phyloP scores from a whole-genome alignment of 1,139 yeast species.

The Sugiyamaella novakii region DNA sequence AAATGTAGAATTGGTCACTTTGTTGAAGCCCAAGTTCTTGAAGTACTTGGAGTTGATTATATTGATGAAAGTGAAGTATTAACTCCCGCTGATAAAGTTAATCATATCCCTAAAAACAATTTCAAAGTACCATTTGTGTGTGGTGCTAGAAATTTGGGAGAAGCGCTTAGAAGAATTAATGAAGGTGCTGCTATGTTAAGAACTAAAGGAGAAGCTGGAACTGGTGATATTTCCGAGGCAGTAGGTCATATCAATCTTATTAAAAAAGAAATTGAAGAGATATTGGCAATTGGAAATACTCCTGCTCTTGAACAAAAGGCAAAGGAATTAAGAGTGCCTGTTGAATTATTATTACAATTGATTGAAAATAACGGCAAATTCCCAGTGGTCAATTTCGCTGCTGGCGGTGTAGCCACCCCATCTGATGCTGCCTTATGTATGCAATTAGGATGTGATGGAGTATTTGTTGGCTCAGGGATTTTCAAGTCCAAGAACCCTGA shows the following conservation, averaged over 20 bases:
- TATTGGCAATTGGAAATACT: constrained; percentile 46
- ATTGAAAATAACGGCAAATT: constrained; percentile 61
- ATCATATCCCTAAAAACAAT: constrained; percentile 64
- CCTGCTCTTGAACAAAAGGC: constrained; percentile 56
- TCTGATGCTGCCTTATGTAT: constrained; percentile 87
- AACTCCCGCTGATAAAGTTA: constrained; percentile 74
- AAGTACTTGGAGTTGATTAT: constrained; percentile 74
- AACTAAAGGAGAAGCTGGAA: constrained; percentile 89
- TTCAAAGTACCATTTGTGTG: constrained; percentile 83
- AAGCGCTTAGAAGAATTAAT: constrained; percentile 75
- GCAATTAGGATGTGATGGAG: constrained; percentile 93
- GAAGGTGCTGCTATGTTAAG: constrained; percentile 92
- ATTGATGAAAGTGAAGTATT: constrained; percentile 83
- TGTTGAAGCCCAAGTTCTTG: constrained; percentile 80
- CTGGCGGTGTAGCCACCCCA: constrained; percentile 90
- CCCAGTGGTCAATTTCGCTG: constrained; percentile 87
- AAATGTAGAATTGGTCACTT: constrained; percentile 84
- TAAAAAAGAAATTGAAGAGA: constrained; percentile 56
- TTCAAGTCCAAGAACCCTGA: constrained; percentile 77
- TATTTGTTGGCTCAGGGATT: constrained; percentile 88
- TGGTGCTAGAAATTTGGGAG: constrained; percentile 83
- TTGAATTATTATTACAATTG: constrained; percentile 51
- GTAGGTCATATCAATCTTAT: constrained; percentile 71
- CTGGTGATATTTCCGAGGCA: constrained; percentile 88
- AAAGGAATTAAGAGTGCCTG: constrained; percentile 61